Evolutionary conservation across 2,329 filamentous ascomycete species (phyloP), one percentile per base, ranked within the genome.

Genomic region (Fusarium ambrosium): DNA sequence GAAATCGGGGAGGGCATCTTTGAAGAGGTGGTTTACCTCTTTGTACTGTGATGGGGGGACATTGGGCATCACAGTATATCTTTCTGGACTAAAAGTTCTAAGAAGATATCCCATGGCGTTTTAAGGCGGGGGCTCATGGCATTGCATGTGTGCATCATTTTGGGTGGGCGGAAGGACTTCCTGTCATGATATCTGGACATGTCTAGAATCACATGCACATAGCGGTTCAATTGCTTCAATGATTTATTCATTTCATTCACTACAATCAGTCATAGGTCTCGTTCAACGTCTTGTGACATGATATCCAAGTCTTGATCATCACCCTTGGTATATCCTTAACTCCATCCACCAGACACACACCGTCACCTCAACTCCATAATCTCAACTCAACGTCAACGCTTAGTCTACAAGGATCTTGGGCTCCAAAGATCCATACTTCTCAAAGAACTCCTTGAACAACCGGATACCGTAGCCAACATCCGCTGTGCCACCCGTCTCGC

Each of bases 381-480:
- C 43, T 27, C 43, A 48, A 24, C 43, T 24, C 43, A 48, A 22
- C 22, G 22, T 22, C 36, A 51, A 64, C 41, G 36, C n/a, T 72
- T 53, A 97, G 83, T 98, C 95, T 41, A 98, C 90, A 68, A 97
- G 82, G 69, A 98, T 96, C 83, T 91, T 96, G 75, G 90, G 87
- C 85, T 98, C 94, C 78, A 98, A 82, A 74, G 91, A 89, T n/a
- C 93, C 93, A 81, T 95, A 99, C 80, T 93, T 89, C 77, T 92
- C 88, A 82, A 97, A 95, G 85, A 98, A 99, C 77, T 92, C 91
- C 74, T 93, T 91, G 83, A 99, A 98, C 63, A 99, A 82, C 80
- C 93, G 92, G 74, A 98, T 92, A 0, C 94, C 94, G 84, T 97
- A 91, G 77, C 93, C 94, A 1, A 98, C 93, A 84, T 99, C 96